Percentiles rank a stretch among this genome's conserved stretches.
Conservation (phyloP, 768 basidiomycete species). For the Mycena haematopus region DNA sequence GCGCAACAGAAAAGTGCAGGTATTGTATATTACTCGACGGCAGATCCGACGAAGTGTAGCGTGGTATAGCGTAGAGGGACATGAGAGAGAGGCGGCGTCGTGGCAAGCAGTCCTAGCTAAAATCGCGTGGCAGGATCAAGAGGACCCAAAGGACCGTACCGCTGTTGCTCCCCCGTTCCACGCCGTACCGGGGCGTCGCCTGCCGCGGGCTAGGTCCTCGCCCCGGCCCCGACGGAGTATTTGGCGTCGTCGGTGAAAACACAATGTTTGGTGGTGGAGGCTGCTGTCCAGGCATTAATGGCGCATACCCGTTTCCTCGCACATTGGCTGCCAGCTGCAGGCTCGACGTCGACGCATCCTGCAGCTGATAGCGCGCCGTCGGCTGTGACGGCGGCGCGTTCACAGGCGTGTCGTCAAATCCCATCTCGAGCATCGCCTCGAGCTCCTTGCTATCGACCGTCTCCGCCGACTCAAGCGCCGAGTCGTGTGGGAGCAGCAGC, state of each 20-base stretch:
- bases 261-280: constrained; percentile 22
- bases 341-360: constrained; percentile 58
- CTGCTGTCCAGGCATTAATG: constrained; percentile 52
- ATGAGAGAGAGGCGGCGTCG: neutral
- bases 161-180: constrained; percentile 38
- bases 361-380: constrained; percentile 66
- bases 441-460: constrained; percentile 77
- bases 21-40: constrained; percentile 32
- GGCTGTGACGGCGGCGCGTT: too few species aligned
- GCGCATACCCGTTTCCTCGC: constrained; percentile 60
- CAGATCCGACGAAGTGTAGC: constrained; percentile 30
- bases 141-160: constrained; percentile 64
- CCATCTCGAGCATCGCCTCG: constrained; percentile 90
- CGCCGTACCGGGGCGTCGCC: too few species aligned
- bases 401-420: constrained; percentile 79
- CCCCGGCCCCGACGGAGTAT: constrained; percentile 33
- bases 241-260: constrained; percentile 42
- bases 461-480: constrained; percentile 47
- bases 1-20: constrained; percentile 27
- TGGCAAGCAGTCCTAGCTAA: constrained; percentile 41
- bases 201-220: constrained; percentile 13
- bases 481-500: constrained; percentile 54
- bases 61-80: constrained; percentile 31
- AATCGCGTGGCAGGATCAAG: constrained; percentile 64
- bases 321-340: constrained; percentile 39